Conservation (phyloP, 371 early-diverging fungal genomes). For the Rhizomucor pusillus region DNA sequence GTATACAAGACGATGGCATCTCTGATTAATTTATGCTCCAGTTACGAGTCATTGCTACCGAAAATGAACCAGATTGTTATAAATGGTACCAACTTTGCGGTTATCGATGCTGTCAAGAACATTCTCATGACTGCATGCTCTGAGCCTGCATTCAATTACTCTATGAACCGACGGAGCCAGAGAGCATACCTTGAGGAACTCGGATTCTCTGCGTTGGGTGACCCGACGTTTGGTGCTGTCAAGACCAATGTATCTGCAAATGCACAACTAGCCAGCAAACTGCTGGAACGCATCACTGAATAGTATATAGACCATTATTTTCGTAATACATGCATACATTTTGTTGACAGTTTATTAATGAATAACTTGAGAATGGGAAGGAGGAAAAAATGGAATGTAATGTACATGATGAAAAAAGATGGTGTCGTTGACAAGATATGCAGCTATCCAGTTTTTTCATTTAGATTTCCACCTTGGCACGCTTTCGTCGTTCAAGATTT, state of each 20-base stretch:
- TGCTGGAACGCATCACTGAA: slow-evolving; percentile 61
- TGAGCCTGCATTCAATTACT: slow-evolving; percentile 47
- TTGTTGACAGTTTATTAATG: too few species aligned
- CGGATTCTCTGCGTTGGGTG: slow-evolving; percentile 43
- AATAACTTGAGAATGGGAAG: too few species aligned
- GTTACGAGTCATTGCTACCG: slow-evolving; percentile 71
- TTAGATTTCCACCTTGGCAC: slow-evolving; percentile 47
- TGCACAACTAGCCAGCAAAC: slow-evolving; percentile 54
- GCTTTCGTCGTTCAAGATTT: slow-evolving; percentile 42
- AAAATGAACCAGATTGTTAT: slow-evolving; percentile 76
- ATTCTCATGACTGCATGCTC: slow-evolving; percentile 75
- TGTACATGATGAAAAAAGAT: too few species aligned
- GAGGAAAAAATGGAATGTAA: too few species aligned
- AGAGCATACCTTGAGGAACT: slow-evolving; percentile 58
- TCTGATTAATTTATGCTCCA: slow-evolving; percentile 11
- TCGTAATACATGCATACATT: too few species aligned
- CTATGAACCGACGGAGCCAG: slow-evolving; percentile 43
- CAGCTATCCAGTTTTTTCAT: too few species aligned
- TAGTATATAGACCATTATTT: not conserved
- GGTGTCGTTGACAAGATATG: too few species aligned
- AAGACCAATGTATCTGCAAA: slow-evolving; percentile 44
- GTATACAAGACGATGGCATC: not conserved
- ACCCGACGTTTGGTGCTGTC: slow-evolving; percentile 41
- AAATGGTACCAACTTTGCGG: slow-evolving; percentile 66
- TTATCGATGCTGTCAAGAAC: slow-evolving; percentile 72